Evolutionary conservation across 331 rosid species (phyloP).

Genomic region (Acacia pycnantha): DNA sequence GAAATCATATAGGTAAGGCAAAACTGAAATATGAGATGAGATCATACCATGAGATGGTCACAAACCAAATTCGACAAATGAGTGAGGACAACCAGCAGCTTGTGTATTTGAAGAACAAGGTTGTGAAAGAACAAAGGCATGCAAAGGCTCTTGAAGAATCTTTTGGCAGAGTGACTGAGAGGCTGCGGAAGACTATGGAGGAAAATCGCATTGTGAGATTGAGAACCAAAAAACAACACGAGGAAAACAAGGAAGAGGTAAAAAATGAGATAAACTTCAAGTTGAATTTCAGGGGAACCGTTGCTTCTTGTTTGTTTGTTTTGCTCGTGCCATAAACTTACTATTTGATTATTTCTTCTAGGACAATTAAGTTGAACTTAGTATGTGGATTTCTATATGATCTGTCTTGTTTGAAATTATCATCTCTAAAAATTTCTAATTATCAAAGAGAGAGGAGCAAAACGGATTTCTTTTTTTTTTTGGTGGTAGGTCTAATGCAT

Average conservation of each 20-base stretch:
- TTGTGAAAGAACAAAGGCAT: conserved; percentile 45
- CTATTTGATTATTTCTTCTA: conserved; percentile 2
- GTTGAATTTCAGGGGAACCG: background rate
- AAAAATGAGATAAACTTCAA: background rate
- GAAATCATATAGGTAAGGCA: conserved; percentile 57
- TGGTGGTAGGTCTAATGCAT: background rate
- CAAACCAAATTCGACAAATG: conserved; percentile 72
- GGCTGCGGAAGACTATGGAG: conserved; percentile 61
- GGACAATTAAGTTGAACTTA: background rate
- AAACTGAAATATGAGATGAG: conserved; percentile 72
- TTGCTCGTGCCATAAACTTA: background rate
- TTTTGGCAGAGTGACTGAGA: conserved; percentile 53
- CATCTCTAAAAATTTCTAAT: background rate
- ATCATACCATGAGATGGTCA: conserved; percentile 86
- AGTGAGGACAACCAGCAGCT: conserved; percentile 91
- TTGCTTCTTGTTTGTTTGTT: conserved; percentile 21
- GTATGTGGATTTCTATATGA: conserved; percentile 6
- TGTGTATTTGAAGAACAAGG: conserved; percentile 58
- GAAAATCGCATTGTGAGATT: conserved; percentile 77
- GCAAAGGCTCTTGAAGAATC: conserved; percentile 60
- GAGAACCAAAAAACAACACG: conserved; percentile 69
- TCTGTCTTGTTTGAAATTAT: conserved; percentile 1
- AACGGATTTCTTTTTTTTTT: background rate
- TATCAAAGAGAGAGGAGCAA: background rate
- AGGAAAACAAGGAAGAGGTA: conserved; percentile 89